Conservation (phyloP, 306 rosid species). For the Cicer judaicum region DNA sequence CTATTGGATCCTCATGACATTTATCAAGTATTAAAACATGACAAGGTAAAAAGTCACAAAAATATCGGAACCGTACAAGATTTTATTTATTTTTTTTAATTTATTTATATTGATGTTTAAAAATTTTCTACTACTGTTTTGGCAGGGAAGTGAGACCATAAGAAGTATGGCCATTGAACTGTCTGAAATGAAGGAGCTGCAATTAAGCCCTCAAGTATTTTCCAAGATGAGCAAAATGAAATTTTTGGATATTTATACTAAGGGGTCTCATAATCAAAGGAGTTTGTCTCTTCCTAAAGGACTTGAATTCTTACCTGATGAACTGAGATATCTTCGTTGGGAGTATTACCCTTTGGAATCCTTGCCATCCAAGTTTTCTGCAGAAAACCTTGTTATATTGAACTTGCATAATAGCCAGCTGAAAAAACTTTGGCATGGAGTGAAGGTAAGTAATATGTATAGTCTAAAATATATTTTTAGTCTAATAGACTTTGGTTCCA, state of each 20-base stretch:
- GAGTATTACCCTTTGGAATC: constrained; percentile 6
- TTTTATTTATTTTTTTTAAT: not conserved
- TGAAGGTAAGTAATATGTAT: not conserved
- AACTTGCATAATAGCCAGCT: not conserved
- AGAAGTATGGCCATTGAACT: not conserved
- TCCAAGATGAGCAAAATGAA: not conserved
- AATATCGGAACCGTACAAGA: not conserved
- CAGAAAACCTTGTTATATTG: not conserved
- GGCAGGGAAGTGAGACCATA: not conserved
- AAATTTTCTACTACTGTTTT: not conserved
- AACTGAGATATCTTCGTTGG: constrained; percentile 11
- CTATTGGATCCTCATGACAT: constrained; percentile 12
- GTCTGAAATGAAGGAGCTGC: constrained; percentile 6
- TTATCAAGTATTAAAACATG: constrained; percentile 17
- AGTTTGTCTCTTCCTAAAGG: not conserved
- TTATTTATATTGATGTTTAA: not conserved
- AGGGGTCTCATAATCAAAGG: not conserved
- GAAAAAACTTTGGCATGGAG: not conserved
- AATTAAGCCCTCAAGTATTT: not conserved
- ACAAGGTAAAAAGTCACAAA: not conserved
- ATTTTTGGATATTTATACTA: constrained; percentile 1
- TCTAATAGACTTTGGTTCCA: not conserved
- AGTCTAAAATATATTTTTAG: not conserved
- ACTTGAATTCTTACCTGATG: not conserved
- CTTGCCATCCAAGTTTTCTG: not conserved